Conservation (phyloP, 1,284 basidiomycete species). For the Inonotus obliquus region DNA sequence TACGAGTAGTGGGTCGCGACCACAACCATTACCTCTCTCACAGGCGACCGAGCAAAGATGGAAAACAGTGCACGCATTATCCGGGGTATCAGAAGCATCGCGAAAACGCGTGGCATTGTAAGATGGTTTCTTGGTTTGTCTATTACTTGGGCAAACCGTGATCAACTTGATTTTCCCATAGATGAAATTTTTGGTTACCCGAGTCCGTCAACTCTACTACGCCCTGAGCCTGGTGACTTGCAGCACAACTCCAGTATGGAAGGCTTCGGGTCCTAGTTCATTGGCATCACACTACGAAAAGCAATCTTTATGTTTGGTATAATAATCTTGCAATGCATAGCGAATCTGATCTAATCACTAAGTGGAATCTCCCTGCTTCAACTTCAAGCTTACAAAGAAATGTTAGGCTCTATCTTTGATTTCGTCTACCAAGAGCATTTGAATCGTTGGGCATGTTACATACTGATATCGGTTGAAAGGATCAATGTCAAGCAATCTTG, state of each 20-base stretch:
- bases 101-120: neutral
- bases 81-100: neutral
- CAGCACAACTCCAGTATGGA: neutral
- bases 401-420: no score
- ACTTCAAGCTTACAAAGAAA: neutral
- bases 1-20: neutral
- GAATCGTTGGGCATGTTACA: no score
- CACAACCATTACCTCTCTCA: neutral
- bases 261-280: neutral
- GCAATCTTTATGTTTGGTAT: conserved; percentile 8
- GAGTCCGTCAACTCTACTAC: neutral
- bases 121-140: neutral
- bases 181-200: neutral
- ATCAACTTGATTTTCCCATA: neutral
- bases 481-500: neutral
- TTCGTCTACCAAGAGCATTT: no score
- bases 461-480: no score
- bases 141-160: neutral
- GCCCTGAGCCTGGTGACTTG: neutral
- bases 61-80: neutral
- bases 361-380: no score
- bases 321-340: conserved; percentile 5
- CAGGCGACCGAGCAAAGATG: neutral
- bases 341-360: neutral
- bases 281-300: neutral